Base-by-base conservation (phyloP, 1,284 basidiomycete genomes). In the Tranzscheliella williamsii region DNA sequence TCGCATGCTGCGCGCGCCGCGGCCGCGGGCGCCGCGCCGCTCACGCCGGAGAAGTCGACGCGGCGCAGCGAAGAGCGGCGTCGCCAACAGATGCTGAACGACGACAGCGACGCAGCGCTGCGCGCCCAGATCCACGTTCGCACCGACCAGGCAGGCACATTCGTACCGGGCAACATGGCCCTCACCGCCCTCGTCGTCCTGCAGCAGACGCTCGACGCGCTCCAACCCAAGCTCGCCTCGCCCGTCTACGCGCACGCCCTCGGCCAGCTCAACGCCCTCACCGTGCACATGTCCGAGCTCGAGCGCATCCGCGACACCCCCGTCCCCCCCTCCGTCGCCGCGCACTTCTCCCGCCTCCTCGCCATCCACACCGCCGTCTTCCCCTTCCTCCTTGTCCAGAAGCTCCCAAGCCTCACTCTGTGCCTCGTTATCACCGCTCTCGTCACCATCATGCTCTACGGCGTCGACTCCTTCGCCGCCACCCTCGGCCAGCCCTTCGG, bases 251-350 rank as follows among this genome's bases (percentile, higher is more conserved):
- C 63, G 4, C 57, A 66, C 34, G 38, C 29, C 20, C 52, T 66
- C 23, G 50, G 53, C 17, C 46, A 61, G 13, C 27, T 66, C 52
- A 66, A 61, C 40, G 38, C 42, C 20, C 48, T 66, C 24, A 44
- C 31, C 13, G 27, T 40, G 3, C 63, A 57, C 27, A 61, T 56
- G 63, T 47, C 63, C 9, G 63, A 61, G 22, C 34, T 66, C 4
- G 63, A 66, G 44, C 48, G 57, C 8, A 34, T 66, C 9, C 41
- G 63, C 3, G 63, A 66, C 23, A 61, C 57, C 2, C 63, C 63
- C 24, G 57, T 66, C 40, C 63, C 63, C 4, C 38, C 54, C 4
- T 39, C 50, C 3, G 54, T 64, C n/a, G 45, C 50, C 4, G 38
- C 11, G 2, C 60, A 58, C 26, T 64, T 64, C 26, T 49, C 46